Evolutionary conservation across 768 basidiomycete species (phyloP).

Genomic region (Tylopilus sp.): DNA sequence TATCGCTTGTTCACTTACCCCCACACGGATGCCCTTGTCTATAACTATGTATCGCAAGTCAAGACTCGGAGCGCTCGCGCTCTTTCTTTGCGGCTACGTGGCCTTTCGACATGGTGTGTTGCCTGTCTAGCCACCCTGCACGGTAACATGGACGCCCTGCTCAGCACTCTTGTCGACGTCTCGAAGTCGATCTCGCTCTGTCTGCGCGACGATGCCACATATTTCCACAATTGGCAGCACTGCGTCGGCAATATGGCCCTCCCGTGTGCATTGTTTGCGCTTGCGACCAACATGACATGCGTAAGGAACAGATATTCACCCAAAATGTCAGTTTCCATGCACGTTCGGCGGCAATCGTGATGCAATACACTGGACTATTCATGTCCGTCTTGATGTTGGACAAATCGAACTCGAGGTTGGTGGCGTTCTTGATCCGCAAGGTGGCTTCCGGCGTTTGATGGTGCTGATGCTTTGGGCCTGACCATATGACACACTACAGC

Average conservation of each 20-base stretch:
- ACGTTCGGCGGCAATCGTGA: slow-evolving; percentile 80
- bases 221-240: slow-evolving; percentile 93
- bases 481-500: slow-evolving; percentile 38
- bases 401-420: slow-evolving; percentile 76
- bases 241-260: slow-evolving; percentile 89
- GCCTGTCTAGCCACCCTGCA: neutral
- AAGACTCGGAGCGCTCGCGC: slow-evolving; percentile 55
- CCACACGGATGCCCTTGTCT: slow-evolving; percentile 57
- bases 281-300: slow-evolving; percentile 71
- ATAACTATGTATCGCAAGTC: slow-evolving; percentile 57
- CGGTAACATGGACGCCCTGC: neutral
- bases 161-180: slow-evolving; percentile 76
- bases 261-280: slow-evolving; percentile 74
- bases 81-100: slow-evolving; percentile 81
- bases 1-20: slow-evolving; percentile 7
- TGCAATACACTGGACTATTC: slow-evolving; percentile 80
- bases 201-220: slow-evolving; percentile 72
- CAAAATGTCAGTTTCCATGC: slow-evolving; percentile 78
- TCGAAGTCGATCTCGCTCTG: slow-evolving; percentile 79
- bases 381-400: slow-evolving; percentile 93
- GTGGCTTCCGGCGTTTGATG: slow-evolving; percentile 31
- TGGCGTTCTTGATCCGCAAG: slow-evolving; percentile 92
- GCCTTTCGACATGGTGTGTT: slow-evolving; percentile 71
- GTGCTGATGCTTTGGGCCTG: too few relatives aligned
- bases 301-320: slow-evolving; percentile 64